phyloP scores from a whole-genome alignment of 73 alveolate genomes.

The Paramecium sexaurelia region DNA sequence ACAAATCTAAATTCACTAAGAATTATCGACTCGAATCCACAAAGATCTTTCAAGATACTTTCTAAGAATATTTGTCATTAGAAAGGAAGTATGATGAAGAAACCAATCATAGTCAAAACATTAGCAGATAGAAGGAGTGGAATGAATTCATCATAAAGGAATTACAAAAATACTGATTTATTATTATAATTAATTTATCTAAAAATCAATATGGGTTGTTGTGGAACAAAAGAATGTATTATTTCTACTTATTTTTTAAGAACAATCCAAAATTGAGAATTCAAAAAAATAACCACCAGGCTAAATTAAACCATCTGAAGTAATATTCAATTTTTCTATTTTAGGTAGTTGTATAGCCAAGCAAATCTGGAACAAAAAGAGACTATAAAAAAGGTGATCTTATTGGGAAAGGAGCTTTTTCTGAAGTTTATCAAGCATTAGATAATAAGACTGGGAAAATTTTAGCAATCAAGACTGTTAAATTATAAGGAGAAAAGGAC shows the following conservation, averaged over 20 bases:
- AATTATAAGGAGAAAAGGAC: conserved; percentile 59
- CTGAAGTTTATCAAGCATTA: conserved; percentile 79
- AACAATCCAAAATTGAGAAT: neutral
- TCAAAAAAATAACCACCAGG: neutral
- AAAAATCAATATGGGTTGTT: neutral
- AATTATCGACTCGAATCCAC: conserved; percentile 45
- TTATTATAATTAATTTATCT: neutral
- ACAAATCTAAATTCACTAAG: neutral
- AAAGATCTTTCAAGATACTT: conserved; percentile 31
- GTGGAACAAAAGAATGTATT: neutral
- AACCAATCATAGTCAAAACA: conserved; percentile 1
- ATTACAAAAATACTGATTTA: conserved; percentile 14
- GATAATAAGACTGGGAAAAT: conserved; percentile 80
- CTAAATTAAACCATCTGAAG: neutral
- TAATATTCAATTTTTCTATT: neutral
- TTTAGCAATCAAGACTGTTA: conserved; percentile 83
- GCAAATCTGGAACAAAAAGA: neutral
- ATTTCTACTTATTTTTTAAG: neutral
- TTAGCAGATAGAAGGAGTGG: conserved; percentile 32
- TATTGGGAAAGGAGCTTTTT: conserved; percentile 74
- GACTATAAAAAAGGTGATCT: conserved; percentile 64
- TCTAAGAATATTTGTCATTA: neutral
- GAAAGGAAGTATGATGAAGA: conserved; percentile 51
- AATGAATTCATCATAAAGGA: conserved; percentile 11
- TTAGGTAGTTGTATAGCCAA: neutral